A percentile compares a stretch with the other conserved stretches of the same genome.
Conservation (phyloP, 1,284 basidiomycete species). For the Meira miltonrushii region DNA sequence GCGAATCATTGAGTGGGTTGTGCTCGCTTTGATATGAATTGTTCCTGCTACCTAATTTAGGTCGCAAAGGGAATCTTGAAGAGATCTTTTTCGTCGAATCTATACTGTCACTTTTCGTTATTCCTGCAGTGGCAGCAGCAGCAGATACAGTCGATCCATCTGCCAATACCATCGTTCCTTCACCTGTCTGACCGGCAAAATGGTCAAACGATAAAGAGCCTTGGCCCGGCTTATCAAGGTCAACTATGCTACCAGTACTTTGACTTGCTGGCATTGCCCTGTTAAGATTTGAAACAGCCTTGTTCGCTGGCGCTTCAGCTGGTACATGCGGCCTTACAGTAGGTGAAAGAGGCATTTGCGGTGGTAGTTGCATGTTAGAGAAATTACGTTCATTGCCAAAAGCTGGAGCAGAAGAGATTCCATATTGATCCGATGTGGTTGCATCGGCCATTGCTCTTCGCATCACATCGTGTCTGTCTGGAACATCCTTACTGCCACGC, state of each 20-base stretch:
- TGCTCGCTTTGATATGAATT: conserved; percentile 9
- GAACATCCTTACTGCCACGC: conserved; percentile 17
- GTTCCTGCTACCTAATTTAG: conserved; percentile 15
- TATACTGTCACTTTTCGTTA: not conserved
- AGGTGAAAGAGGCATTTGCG: not conserved
- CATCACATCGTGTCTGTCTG: conserved; percentile 44
- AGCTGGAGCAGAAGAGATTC: not conserved
- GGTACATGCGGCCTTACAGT: not conserved
- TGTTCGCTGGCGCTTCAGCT: not conserved
- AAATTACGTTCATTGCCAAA: too few relatives aligned
- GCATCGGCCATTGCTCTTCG: conserved; percentile 42
- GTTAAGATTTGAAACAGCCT: too few relatives aligned
- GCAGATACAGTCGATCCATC: conserved; percentile 6
- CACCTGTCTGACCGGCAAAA: conserved; percentile 7
- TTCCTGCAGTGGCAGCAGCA: not conserved
- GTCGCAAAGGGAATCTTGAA: conserved; percentile 10
- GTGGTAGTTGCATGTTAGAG: too few relatives aligned
- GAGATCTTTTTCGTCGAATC: not conserved
- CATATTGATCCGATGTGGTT: conserved; percentile 9
- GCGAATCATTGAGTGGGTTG: not conserved
- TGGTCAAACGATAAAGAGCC: conserved; percentile 36
- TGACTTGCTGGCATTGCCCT: not conserved
- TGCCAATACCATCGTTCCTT: conserved; percentile 15
- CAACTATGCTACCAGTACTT: conserved; percentile 1
- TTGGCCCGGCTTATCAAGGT: conserved; percentile 23